phyloP scores from a whole-genome alignment of 495 filamentous ascomycete species.

The Apiosordaria backusii region DNA sequence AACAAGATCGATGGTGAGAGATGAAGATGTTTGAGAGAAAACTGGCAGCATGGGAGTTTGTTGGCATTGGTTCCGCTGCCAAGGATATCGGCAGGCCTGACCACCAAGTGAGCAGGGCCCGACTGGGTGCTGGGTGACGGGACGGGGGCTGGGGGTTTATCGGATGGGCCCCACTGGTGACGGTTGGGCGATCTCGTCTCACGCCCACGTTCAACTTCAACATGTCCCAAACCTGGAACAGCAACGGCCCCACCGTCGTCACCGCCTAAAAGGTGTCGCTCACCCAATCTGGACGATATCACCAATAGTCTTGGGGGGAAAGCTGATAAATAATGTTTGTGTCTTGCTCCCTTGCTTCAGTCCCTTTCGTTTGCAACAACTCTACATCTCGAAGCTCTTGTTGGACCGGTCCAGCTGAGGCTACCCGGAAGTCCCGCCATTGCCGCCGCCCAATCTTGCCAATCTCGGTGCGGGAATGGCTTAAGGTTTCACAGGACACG shows the following conservation, averaged over 20 bases:
- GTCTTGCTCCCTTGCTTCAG: neutral
- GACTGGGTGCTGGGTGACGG: conserved; percentile 1
- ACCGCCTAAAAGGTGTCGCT: conserved; percentile 1
- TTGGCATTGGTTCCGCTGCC: conserved; percentile 22
- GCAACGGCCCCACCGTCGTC: neutral
- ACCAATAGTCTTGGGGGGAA: neutral
- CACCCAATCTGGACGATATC: neutral
- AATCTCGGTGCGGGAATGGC: neutral
- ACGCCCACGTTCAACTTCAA: neutral
- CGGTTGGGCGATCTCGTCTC: neutral
- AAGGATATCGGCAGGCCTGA: conserved; percentile 9
- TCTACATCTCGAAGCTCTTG: neutral
- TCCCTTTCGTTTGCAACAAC: neutral
- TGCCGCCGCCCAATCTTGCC: neutral
- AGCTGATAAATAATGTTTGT: neutral
- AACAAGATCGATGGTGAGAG: conserved; percentile 2
- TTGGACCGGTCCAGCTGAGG: conserved; percentile 4
- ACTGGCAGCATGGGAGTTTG: conserved; percentile 10
- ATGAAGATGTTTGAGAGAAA: conserved; percentile 4
- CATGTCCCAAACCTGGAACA: neutral
- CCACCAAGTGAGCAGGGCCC: neutral
- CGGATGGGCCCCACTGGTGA: conserved; percentile 7
- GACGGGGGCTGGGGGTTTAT: conserved; percentile 6
- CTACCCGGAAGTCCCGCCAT: conserved; percentile 7
- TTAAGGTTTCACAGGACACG: conserved; percentile 1